Evolutionary conservation across 768 basidiomycete genomes (phyloP), one percentile per base, ranked within the genome.

Genomic region (Lyophyllum atratum): DNA sequence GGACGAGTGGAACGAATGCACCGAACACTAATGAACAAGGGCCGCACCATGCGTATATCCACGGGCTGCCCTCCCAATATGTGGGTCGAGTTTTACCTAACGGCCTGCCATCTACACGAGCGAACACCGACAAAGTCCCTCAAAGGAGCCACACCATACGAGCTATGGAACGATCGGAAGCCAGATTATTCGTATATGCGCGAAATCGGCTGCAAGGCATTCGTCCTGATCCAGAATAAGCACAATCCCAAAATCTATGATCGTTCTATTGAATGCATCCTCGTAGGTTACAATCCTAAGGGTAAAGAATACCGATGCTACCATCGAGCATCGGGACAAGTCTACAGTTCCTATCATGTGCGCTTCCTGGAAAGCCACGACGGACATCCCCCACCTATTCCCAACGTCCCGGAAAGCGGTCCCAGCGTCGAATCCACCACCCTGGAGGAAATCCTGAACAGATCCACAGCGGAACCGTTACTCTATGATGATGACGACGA

Each of bases 281-380:
- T 76, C 42, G 67, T 78, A 50, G 73, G 77, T 1, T 80, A 77
- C 53, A 60, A 66, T 0, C 25, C 52, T 1, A 65, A 67, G 14
- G 66, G 71, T 1, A 76, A 76, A 51, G 70, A 66, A 0, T 78
- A 72, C 49, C 50, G 63, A 17, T 69, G 72, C 60, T 73, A 70
- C 26, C 58, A 77, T 47, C 52, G 54, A 9, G 7, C n/a, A 8
- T 55, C 65, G 1, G 19, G 55, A 7, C 59, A 60, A 3, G 52
- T 69, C 14, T 48, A 68, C 42, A 57, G 51, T 1, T 67, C 67
- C 0, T 69, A 60, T 42, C 63, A 71, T 29, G 62, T 70, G 15
- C n/a, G 49, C 7, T 71, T 71, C 58, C 59, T 71, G 9, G 69
- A 73, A 25, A 60, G 56, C 24, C 61, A 62, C 29, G 58, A 64